phyloP scores from a whole-genome alignment of 1,139 yeast species.

The Saccharomyces pastorianus region DNA sequence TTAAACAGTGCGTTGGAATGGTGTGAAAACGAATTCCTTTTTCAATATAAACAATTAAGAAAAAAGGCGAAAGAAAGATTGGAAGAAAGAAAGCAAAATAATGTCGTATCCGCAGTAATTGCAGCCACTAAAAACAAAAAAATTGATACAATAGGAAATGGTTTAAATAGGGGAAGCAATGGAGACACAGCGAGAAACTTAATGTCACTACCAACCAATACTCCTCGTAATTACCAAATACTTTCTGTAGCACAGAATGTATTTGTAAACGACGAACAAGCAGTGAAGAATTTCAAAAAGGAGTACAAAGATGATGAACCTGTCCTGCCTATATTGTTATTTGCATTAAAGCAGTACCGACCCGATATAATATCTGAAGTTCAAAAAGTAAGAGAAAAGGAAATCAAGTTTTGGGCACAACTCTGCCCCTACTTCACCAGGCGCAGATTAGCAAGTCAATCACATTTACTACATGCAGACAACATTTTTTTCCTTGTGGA shows the following conservation, averaged over 20 bases:
- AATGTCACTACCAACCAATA: constrained; percentile 30
- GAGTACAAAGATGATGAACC: constrained; percentile 19
- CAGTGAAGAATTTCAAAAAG: constrained; percentile 36
- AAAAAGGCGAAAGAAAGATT: constrained; percentile 19
- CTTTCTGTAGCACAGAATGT: constrained; percentile 34
- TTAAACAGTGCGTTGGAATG: constrained; percentile 87
- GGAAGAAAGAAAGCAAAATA: constrained; percentile 6
- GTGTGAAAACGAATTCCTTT: constrained; percentile 87
- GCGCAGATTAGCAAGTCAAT: constrained; percentile 14
- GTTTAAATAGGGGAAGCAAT: background rate
- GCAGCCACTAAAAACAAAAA: background rate
- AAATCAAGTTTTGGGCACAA: constrained; percentile 25
- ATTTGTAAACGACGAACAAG: constrained; percentile 30
- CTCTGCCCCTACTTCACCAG: constrained; percentile 23
- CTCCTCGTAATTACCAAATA: constrained; percentile 36
- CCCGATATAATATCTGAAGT: constrained; percentile 33
- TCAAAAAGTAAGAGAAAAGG: constrained; percentile 15
- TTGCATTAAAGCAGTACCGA: constrained; percentile 27
- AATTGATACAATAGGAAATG: background rate
- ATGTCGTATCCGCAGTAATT: constrained; percentile 3
- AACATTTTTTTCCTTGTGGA: constrained; percentile 62
- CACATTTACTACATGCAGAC: constrained; percentile 17
- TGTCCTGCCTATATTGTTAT: constrained; percentile 22
- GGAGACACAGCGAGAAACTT: constrained; percentile 4
- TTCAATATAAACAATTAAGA: constrained; percentile 47